Base-by-base conservation (phyloP, 805 yeast genomes). In the Ogataea saltuana region DNA sequence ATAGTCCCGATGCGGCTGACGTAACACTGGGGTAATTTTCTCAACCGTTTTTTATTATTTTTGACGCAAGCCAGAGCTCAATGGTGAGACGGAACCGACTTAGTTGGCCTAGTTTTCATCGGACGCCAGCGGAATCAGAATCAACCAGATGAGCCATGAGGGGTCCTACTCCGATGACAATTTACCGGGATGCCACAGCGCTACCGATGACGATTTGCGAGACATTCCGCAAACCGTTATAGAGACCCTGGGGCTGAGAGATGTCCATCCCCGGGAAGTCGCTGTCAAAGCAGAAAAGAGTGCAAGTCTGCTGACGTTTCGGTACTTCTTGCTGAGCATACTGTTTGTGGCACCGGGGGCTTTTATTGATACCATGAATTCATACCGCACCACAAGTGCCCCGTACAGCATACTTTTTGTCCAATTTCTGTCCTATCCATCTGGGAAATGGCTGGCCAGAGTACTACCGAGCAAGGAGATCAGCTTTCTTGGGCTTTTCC, bases 391-490 rank as follows among this genome's bases (percentile, higher is more conserved):
- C 6, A 59, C 64, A 2, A 52, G 59, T 31, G 80, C 80, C 2
- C 74, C 77, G 0, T 76, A 74, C 48, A 71, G 77, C 22, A 72
- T 76, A 17, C 66, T 75, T 41, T 74, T 75, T 53, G 81, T 75
- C 3, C 81, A 76, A 51, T 71, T 75, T 38, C 68, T 69, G 5
- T 60, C 71, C 3, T 75, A 75, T 49, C 74, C 75, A 57, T 57
- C 67, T 2, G 80, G 80, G 1, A 64, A 68, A 41, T 71, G 69
- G 67, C 50, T 76, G 36, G 76, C 80, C 0, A 51, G 42, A 17
- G 57, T 53, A 0, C 58, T 76, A 3, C 81, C 81, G 0, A 40
- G 52, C 8, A 61, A 54, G 40, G 39, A 54, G 6, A 42, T 64
- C 5, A 46, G 38, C 7, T 3, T 49, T 4, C 22, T 41, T 2